phyloP scores from a whole-genome alignment of 768 basidiomycete genomes.

The Rhodotorula taiwanensis region DNA sequence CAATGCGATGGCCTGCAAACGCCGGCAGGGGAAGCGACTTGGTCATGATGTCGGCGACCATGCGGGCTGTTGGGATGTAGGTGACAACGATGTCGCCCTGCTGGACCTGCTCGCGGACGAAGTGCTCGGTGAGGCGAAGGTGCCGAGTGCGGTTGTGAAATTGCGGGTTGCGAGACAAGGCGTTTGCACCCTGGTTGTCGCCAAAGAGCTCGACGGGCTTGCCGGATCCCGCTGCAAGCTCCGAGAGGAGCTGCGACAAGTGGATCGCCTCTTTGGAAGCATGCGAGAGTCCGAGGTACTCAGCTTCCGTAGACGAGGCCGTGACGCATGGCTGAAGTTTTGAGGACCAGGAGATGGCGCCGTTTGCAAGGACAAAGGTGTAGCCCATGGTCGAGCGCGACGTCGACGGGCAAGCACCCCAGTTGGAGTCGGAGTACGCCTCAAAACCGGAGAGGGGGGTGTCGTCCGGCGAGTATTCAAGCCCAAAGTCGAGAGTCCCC shows the following conservation, averaged over 20 bases:
- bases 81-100: slow-evolving; percentile 28
- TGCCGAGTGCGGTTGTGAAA: slow-evolving; percentile 47
- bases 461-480: slow-evolving; percentile 3
- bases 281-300: slow-evolving; percentile 46
- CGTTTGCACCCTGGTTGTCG: slow-evolving; percentile 45
- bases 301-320: slow-evolving; percentile 43
- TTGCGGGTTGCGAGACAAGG: slow-evolving; percentile 41
- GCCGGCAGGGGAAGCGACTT: slow-evolving; percentile 37
- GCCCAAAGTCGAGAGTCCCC: slow-evolving; percentile 38
- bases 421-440: not conserved
- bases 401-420: not conserved
- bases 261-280: slow-evolving; percentile 20
- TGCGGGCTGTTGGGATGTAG: slow-evolving; percentile 37
- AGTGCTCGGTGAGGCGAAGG: slow-evolving; percentile 47
- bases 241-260: not conserved
- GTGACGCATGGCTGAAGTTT: not conserved
- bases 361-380: not conserved
- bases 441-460: not conserved
- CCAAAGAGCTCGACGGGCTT: slow-evolving; percentile 8
- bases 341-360: not conserved
- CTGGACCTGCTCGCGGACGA: slow-evolving; percentile 42
- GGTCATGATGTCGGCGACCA: slow-evolving; percentile 42
- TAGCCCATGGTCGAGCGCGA: not conserved
- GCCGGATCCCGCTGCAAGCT: not conserved
- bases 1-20: not conserved